Conservation (phyloP, 2,329 filamentous ascomycete species). For the Cryphonectria parasitica region DNA sequence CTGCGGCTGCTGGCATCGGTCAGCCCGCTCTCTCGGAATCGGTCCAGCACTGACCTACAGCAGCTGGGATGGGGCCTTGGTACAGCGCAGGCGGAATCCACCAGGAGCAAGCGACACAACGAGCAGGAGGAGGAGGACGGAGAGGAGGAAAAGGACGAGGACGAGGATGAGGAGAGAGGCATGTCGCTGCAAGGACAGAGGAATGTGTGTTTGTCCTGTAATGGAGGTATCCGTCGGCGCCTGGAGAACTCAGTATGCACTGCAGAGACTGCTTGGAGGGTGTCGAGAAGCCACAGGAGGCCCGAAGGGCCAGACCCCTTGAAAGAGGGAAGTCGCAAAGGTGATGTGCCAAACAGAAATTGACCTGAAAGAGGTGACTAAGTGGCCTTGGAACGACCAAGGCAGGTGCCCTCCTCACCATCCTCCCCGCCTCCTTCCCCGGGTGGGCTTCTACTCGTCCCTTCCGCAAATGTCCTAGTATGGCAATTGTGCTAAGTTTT, state of each 20-base stretch:
- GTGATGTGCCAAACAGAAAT: not conserved
- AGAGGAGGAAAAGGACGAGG: too few species aligned
- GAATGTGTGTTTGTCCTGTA: too few species aligned
- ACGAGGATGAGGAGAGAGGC: not conserved
- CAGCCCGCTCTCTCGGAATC: not conserved
- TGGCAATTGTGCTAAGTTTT: not conserved
- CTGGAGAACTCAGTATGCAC: not conserved
- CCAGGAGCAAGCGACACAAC: not conserved
- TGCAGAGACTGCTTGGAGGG: not conserved
- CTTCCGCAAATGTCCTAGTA: not conserved
- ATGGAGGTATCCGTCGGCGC: not conserved
- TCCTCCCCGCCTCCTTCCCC: not conserved
- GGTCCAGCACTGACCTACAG: not conserved
- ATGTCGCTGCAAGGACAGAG: not conserved
- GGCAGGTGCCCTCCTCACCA: not conserved
- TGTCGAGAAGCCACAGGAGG: not conserved
- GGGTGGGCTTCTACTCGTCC: not conserved
- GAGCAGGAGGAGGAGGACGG: not conserved
- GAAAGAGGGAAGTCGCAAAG: not conserved
- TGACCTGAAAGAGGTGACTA: not conserved
- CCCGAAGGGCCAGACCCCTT: not conserved
- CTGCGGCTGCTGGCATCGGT: slow-evolving; percentile 1
- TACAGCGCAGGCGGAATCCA: not conserved
- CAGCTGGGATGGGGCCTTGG: not conserved
- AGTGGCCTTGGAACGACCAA: not conserved